Evolutionary conservation across 2,329 filamentous ascomycete genomes (phyloP).

Genomic region (Trichoderma brevicompactum): DNA sequence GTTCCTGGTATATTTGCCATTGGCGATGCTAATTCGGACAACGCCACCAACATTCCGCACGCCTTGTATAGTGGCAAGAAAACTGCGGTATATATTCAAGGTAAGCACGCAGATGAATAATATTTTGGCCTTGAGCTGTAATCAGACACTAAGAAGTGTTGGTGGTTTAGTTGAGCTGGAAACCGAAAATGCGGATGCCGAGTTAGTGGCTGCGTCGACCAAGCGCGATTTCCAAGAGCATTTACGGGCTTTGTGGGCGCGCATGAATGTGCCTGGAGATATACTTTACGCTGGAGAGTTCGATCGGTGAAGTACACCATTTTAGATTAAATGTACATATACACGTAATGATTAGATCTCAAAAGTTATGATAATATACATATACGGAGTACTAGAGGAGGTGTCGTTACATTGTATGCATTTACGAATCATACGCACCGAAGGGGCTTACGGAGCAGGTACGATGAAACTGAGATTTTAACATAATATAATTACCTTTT

Average conservation of each 20-base stretch:
- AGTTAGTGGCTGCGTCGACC: conserved; percentile 40
- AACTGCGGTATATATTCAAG: conserved; percentile 60
- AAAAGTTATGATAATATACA: neutral
- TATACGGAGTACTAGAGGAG: too few relatives aligned
- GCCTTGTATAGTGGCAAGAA: conserved; percentile 64
- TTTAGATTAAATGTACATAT: neutral
- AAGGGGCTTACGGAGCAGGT: too few relatives aligned
- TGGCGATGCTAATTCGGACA: conserved; percentile 64
- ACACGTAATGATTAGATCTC: neutral
- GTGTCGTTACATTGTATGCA: too few relatives aligned
- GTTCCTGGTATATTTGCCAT: conserved; percentile 60
- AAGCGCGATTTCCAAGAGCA: conserved; percentile 38
- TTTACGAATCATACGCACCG: too few relatives aligned
- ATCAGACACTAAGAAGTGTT: neutral
- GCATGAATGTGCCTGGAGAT: conserved; percentile 50
- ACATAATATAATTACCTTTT: neutral
- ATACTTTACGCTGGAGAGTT: conserved; percentile 53
- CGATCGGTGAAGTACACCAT: conserved; percentile 33
- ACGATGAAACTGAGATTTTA: too few relatives aligned
- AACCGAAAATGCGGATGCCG: conserved; percentile 43
- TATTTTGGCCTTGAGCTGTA: neutral
- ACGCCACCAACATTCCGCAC: conserved; percentile 64
- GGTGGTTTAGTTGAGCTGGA: conserved; percentile 46
- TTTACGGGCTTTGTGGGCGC: conserved; percentile 50
- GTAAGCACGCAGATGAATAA: conserved; percentile 45